These are phyloP conservation scores for Cylindricascospora bacillispora DNA, from an alignment of 1,139 yeast species.

Conservation along the genomic window DNA sequence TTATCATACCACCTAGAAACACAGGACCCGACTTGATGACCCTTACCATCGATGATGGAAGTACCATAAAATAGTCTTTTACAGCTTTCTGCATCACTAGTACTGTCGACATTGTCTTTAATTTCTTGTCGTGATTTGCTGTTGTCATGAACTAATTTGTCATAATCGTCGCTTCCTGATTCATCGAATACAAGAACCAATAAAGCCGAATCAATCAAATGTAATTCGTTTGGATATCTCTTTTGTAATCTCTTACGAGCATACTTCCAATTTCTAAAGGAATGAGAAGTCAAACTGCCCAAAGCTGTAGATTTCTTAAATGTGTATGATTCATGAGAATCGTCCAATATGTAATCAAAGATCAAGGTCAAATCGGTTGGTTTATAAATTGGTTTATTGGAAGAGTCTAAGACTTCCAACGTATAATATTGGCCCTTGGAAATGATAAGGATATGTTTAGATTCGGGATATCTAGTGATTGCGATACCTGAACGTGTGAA, in stretches of 20 bases:
- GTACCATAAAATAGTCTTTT: constrained; percentile 53
- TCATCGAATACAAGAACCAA: constrained; percentile 59
- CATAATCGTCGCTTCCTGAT: constrained; percentile 30
- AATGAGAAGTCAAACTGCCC: constrained; percentile 61
- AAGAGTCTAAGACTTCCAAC: constrained; percentile 40
- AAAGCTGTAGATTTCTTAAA: constrained; percentile 40
- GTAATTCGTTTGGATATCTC: constrained; percentile 33
- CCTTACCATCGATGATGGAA: constrained; percentile 39
- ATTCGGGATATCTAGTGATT: constrained; percentile 24
- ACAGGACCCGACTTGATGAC: constrained; percentile 62
- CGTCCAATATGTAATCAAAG: constrained; percentile 37
- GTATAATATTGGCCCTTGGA: constrained; percentile 52
- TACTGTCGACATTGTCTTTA: constrained; percentile 7
- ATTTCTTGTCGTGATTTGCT: constrained; percentile 4
- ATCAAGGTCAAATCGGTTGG: constrained; percentile 43
- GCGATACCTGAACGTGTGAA: constrained; percentile 29
- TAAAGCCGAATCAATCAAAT: constrained; percentile 46
- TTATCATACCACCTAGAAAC: constrained; percentile 74
- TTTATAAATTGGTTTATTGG: constrained; percentile 35
- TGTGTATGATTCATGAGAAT: constrained; percentile 30
- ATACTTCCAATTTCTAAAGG: constrained; percentile 47
- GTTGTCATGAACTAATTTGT: constrained; percentile 9
- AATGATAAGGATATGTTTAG: constrained; percentile 43
- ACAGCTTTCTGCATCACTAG: constrained; percentile 20
- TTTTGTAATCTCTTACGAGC: constrained; percentile 38